Conservation (phyloP, 176 grass and related monocot genomes). For the Lolium perenne region DNA sequence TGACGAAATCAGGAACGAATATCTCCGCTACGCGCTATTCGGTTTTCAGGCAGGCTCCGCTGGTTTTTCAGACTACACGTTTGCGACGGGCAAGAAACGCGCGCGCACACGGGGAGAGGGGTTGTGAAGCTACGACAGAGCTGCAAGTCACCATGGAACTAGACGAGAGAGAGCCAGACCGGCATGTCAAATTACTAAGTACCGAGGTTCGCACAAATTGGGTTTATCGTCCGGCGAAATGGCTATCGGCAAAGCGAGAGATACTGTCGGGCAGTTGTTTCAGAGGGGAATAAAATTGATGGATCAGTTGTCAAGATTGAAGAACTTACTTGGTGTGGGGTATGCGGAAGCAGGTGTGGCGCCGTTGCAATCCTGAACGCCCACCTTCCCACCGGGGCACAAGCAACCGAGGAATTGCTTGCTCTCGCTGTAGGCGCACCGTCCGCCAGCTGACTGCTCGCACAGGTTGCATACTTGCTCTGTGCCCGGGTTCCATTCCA, state of each 20-base stretch:
- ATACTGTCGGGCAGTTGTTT: neutral
- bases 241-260: neutral
- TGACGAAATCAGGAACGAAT: neutral
- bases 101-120: neutral
- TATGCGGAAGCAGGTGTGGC: neutral
- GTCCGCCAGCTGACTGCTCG: rapidly evolving
- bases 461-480: rapidly evolving
- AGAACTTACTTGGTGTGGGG: neutral
- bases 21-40: neutral
- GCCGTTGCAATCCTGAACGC: neutral
- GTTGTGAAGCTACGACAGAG: neutral
- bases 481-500: neutral
- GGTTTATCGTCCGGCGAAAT: neutral
- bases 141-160: neutral
- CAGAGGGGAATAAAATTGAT: neutral
- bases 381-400: conserved; percentile 21
- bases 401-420: conserved; percentile 18
- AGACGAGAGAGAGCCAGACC: too few species aligned
- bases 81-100: too few species aligned
- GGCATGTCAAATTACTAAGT: too few species aligned
- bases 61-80: neutral
- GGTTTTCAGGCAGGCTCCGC: neutral
- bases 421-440: neutral
- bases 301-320: neutral
- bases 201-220: neutral